Evolutionary conservation across 331 rosid species (phyloP).

Genomic region (Quercus phellos): DNA sequence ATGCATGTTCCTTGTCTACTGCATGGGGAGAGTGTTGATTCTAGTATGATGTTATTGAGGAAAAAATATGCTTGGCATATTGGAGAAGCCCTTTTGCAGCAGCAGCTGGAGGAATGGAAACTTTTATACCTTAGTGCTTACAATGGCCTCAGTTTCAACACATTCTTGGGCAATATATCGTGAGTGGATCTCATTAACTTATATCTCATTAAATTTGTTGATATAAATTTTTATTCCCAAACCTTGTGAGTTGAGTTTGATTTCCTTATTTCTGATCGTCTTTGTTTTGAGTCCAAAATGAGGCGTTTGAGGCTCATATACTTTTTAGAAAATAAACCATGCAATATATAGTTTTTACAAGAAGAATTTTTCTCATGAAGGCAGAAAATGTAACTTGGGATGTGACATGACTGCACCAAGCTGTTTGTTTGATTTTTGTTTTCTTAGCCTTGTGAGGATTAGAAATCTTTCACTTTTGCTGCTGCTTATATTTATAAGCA

Average conservation of each 20-base stretch:
- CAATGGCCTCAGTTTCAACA: conserved; percentile 83
- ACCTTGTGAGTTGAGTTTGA: not conserved
- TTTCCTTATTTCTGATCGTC: not conserved
- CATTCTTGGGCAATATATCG: conserved; percentile 80
- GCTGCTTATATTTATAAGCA: not conserved
- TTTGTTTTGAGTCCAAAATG: not conserved
- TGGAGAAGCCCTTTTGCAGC: conserved; percentile 81
- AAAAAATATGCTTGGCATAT: conserved; percentile 88
- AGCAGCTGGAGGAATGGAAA: conserved; percentile 76
- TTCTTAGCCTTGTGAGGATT: not conserved
- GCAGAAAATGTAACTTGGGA: too few relatives aligned
- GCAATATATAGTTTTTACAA: not conserved
- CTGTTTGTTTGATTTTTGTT: not conserved
- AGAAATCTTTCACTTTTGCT: not conserved
- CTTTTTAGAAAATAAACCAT: not conserved
- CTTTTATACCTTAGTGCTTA: conserved; percentile 83
- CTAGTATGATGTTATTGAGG: conserved; percentile 50
- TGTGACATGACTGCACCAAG: not conserved
- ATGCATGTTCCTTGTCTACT: conserved; percentile 48
- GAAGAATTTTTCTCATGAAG: too few relatives aligned
- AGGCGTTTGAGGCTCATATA: not conserved
- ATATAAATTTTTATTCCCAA: not conserved
- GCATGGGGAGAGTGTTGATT: conserved; percentile 39
- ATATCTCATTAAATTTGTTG: not conserved
- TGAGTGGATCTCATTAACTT: conserved; percentile 30